phyloP scores from a whole-genome alignment of 2,329 filamentous ascomycete genomes.

The Leptographium wingfieldii region DNA sequence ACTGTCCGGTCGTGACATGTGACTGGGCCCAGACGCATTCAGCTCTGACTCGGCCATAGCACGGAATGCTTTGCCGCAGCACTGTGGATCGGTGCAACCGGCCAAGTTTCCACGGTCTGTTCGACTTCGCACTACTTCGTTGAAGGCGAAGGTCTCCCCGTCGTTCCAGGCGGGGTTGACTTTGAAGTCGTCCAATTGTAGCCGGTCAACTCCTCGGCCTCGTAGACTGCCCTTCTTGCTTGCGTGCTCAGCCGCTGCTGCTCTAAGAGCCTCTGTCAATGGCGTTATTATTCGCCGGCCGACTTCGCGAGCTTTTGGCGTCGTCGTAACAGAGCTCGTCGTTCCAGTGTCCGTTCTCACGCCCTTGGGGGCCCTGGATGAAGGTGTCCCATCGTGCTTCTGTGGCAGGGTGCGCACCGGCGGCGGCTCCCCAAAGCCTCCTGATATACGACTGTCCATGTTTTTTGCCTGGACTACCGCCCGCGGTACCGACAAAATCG shows the following conservation, averaged over 20 bases:
- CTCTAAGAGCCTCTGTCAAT: background rate
- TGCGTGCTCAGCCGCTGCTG: background rate
- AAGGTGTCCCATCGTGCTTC: background rate
- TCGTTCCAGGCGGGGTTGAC: conserved; percentile 63
- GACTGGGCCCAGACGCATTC: conserved; percentile 19
- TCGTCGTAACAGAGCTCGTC: background rate
- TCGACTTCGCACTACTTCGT: conserved; percentile 60
- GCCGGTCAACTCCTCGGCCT: conserved; percentile 38
- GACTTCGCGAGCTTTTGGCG: background rate
- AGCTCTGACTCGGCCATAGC: conserved; percentile 47
- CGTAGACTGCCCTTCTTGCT: conserved; percentile 31
- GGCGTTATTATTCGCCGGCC: background rate
- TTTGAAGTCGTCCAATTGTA: conserved; percentile 65
- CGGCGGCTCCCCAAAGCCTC: conserved; percentile 6
- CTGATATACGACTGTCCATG: conserved; percentile 1
- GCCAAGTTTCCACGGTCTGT: conserved; percentile 57
- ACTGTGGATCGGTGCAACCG: conserved; percentile 62
- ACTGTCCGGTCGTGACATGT: conserved; percentile 26
- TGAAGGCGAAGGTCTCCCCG: conserved; percentile 59
- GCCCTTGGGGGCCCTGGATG: background rate
- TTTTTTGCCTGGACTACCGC: background rate
- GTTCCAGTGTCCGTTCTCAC: background rate
- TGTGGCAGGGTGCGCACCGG: conserved; percentile 4
- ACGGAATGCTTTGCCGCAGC: conserved; percentile 62
- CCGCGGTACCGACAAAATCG: conserved; percentile 1